Percentiles rank a stretch among this genome's conserved stretches.
Evolutionary conservation across 306 rosid genomes (phyloP).

Genomic region (Sicyos baderoa): DNA sequence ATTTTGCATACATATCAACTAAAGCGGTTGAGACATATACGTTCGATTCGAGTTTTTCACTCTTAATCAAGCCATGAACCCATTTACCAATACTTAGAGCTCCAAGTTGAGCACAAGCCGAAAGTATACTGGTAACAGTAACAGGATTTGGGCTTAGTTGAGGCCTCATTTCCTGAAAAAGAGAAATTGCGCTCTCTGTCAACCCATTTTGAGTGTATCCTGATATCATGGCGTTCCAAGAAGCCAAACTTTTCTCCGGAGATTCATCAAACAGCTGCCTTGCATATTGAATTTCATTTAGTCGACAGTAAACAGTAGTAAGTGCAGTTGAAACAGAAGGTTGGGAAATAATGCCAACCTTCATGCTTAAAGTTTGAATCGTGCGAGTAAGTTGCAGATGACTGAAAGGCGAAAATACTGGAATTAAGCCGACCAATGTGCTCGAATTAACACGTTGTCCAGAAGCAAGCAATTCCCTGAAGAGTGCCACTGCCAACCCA

Average conservation of each 20-base stretch:
- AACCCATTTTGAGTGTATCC: conserved; percentile 87
- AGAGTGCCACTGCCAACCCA: conserved; percentile 47
- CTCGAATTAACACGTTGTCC: conserved; percentile 53
- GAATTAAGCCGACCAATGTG: conserved; percentile 78
- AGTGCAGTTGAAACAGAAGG: conserved; percentile 77
- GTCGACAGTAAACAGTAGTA: conserved; percentile 54
- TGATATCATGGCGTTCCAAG: conserved; percentile 93
- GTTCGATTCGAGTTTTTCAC: conserved; percentile 59
- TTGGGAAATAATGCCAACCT: conserved; percentile 45
- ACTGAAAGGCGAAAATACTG: conserved; percentile 67
- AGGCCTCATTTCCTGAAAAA: conserved; percentile 67
- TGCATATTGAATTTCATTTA: conserved; percentile 65
- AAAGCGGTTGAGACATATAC: conserved; percentile 71
- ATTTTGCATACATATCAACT: conserved; percentile 89
- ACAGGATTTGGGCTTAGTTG: conserved; percentile 62
- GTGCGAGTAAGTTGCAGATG: conserved; percentile 47
- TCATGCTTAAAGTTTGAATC: conserved; percentile 62
- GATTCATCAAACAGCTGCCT: conserved; percentile 72
- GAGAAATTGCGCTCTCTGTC: conserved; percentile 66
- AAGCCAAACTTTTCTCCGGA: conserved; percentile 59
- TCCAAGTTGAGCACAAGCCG: conserved; percentile 96
- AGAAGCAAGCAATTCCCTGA: conserved; percentile 49
- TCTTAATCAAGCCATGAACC: conserved; percentile 68
- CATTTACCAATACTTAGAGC: conserved; percentile 74
- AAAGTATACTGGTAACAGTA: conserved; percentile 73